Conservation (phyloP, 352 stramenopile species). For the Phytophthora hibernalis region DNA sequence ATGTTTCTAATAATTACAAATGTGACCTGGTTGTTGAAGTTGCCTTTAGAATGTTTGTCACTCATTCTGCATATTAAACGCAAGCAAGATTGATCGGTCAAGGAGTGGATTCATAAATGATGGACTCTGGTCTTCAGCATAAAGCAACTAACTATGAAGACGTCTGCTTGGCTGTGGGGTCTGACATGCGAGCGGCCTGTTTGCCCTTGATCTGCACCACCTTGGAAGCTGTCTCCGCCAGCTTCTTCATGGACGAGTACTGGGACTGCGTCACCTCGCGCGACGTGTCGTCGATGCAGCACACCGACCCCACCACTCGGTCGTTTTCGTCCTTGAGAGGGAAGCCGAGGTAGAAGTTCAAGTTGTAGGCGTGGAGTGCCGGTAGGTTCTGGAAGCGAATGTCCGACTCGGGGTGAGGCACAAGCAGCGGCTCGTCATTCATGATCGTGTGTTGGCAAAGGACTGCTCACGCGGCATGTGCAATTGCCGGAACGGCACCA, state of each 20-base stretch:
- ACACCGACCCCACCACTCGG: conserved; percentile 67
- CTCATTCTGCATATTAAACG: no score
- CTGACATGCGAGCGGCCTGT: conserved; percentile 14
- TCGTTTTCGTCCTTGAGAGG: conserved; percentile 51
- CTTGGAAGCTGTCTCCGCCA: conserved; percentile 58
- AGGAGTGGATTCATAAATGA: conserved; percentile 31
- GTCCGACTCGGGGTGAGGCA: conserved; percentile 63
- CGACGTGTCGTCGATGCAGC: conserved; percentile 58
- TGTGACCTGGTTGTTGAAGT: conserved; percentile 1
- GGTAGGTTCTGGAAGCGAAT: conserved; percentile 68
- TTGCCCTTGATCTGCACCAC: conserved; percentile 44
- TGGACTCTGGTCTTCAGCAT: neutral
- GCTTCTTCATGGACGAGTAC: conserved; percentile 60
- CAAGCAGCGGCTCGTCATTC: conserved; percentile 63
- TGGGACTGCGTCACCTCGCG: conserved; percentile 60
- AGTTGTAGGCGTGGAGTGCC: conserved; percentile 30
- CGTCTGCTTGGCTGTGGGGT: conserved; percentile 3
- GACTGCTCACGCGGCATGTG: conserved; percentile 62
- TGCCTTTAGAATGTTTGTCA: no score
- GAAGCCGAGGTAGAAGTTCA: conserved; percentile 59
- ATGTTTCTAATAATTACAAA: conserved; percentile 1
- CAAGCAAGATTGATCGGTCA: neutral
- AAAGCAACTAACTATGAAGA: conserved; percentile 6
- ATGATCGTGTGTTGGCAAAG: conserved; percentile 80
- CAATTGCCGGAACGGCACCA: conserved; percentile 36